Conservation (phyloP, 2,329 filamentous ascomycete genomes). For the Lachnellula hyalina region DNA sequence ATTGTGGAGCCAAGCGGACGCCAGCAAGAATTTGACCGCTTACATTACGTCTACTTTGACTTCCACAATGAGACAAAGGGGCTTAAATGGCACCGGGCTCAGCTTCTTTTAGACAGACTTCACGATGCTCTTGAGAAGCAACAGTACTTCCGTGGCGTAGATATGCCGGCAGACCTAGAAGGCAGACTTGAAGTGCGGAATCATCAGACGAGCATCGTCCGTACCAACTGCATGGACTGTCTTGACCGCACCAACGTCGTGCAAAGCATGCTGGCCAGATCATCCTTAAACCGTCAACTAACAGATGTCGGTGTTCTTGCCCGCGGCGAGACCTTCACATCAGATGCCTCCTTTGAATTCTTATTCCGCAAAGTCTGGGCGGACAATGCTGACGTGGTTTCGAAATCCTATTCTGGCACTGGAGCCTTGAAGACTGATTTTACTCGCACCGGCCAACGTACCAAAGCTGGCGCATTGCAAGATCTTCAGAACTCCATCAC, state of each 20-base stretch:
- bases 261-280: slow-evolving; percentile 92
- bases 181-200: slow-evolving; percentile 75
- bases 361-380: slow-evolving; percentile 98
- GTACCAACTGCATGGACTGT: slow-evolving; percentile 99
- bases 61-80: slow-evolving; percentile 98
- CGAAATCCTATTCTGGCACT: slow-evolving; percentile 87
- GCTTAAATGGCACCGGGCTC: slow-evolving; percentile 84
- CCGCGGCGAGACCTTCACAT: slow-evolving; percentile 68
- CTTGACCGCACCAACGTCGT: slow-evolving; percentile 97
- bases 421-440: slow-evolving; percentile 98
- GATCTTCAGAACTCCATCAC: slow-evolving; percentile 85
- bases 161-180: slow-evolving; percentile 67
- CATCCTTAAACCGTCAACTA: slow-evolving; percentile 83
- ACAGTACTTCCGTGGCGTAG: slow-evolving; percentile 87
- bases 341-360: slow-evolving; percentile 75
- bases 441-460: slow-evolving; percentile 86
- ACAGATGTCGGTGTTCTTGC: slow-evolving; percentile 75
- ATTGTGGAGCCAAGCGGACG: slow-evolving; percentile 61
- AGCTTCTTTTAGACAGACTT: slow-evolving; percentile 78
- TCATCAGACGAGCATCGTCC: slow-evolving; percentile 82
- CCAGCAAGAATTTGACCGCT: slow-evolving; percentile 63
- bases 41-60: slow-evolving; percentile 98
- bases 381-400: slow-evolving; percentile 95
- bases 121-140: slow-evolving; percentile 70
- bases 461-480: slow-evolving; percentile 75